Evolutionary conservation across 2,329 filamentous ascomycete species (phyloP).

Genomic region (Diaporthe aspalathi): DNA sequence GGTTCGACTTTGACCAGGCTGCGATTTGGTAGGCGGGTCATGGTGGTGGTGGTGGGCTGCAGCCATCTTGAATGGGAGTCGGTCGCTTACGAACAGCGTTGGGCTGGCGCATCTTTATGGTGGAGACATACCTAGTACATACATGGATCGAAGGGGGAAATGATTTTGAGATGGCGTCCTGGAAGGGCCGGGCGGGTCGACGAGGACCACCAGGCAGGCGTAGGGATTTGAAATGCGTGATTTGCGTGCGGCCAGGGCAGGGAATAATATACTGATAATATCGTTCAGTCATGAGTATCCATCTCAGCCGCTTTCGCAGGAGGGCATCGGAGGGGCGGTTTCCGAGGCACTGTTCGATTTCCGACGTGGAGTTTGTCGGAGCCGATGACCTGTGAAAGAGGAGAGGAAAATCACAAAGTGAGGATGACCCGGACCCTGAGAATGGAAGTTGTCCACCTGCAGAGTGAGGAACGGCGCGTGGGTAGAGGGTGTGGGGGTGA

Average conservation of each 20-base stretch:
- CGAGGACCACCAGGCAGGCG: conserved; percentile 13
- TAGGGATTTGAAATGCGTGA: conserved; percentile 9
- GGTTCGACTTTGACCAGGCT: conserved; percentile 89
- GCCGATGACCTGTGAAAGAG: conserved; percentile 14
- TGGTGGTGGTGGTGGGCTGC: background rate
- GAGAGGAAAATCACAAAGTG: background rate
- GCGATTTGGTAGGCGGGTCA: conserved; percentile 63
- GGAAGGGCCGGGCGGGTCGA: conserved; percentile 15
- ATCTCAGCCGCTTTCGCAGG: conserved; percentile 35
- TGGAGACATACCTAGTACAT: background rate
- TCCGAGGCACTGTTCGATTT: conserved; percentile 25
- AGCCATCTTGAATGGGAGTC: background rate
- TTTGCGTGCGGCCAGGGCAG: background rate
- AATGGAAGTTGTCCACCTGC: background rate
- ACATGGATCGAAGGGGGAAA: conserved; percentile 6
- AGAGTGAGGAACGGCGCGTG: background rate
- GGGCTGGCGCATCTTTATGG: background rate
- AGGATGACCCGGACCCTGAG: background rate
- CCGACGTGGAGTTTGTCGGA: conserved; percentile 35
- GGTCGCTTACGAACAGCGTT: background rate
- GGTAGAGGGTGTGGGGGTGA: conserved; percentile 28
- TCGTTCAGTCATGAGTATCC: conserved; percentile 1
- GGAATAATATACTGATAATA: conserved; percentile 28
- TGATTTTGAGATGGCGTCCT: conserved; percentile 5
- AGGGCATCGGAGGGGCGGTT: background rate